These are phyloP conservation scores for Xylaria sp. DNA, from an alignment of 2,329 filamentous ascomycete species.

Conservation along the genomic window DNA sequence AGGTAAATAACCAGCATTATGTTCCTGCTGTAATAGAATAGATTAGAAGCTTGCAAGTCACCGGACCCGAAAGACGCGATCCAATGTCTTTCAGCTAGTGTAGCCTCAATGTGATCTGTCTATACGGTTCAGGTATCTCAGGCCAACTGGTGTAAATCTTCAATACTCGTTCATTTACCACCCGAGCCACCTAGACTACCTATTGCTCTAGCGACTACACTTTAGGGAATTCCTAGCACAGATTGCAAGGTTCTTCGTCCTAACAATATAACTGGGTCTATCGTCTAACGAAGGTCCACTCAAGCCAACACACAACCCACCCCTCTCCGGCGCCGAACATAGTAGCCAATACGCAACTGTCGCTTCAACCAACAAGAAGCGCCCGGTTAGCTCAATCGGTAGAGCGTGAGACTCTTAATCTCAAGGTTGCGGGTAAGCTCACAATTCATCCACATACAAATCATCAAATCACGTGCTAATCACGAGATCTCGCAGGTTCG, in stretches of 20 bases:
- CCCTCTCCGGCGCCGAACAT: neutral
- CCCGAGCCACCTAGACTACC: no score
- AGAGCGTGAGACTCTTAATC: slow-evolving; percentile 78
- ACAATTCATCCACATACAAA: neutral
- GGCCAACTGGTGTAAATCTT: no score
- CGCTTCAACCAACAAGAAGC: neutral
- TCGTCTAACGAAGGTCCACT: no score
- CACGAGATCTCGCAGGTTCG: slow-evolving; percentile 24
- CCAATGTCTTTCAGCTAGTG: neutral
- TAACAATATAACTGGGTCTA: no score
- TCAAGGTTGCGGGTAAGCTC: slow-evolving; percentile 50
- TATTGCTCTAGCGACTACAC: neutral
- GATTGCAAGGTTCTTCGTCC: neutral
- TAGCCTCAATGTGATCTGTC: neutral
- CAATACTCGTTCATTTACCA: no score
- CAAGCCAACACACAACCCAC: neutral
- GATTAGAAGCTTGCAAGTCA: slow-evolving; percentile 8
- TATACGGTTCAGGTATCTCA: no score
- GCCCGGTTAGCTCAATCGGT: slow-evolving; percentile 76
- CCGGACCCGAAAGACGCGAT: neutral
- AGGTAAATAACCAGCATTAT: neutral
- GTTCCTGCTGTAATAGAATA: slow-evolving; percentile 5
- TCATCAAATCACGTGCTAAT: neutral
- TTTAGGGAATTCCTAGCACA: neutral
- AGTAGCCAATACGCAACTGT: neutral